Base-by-base conservation (phyloP, 2,329 filamentous ascomycete species). In the Colletotrichum echinochloae region DNA sequence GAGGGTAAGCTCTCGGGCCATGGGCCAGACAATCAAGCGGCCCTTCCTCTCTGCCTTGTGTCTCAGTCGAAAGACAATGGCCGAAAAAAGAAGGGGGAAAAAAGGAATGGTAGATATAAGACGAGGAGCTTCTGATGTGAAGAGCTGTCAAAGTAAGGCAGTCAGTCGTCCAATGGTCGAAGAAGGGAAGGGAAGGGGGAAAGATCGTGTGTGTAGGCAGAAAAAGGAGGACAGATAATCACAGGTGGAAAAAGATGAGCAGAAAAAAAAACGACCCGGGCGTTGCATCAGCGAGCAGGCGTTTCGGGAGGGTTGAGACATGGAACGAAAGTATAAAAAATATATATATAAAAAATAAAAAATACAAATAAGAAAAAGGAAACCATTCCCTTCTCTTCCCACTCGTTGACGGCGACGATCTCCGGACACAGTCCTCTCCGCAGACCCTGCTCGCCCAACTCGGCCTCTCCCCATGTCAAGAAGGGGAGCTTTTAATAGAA, bases 241-340 rank as follows among this genome's bases (percentile, higher is more conserved):
- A 49, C 11, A 33, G 12, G 39, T 48, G n/a, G 2, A 49, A 12
- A 49, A 12, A 20, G 23, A 49, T 16, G 23, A 4, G 18, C 23
- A 23, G 9, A 44, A n/a, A n/a, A 6, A 20, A 44, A 30, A 16
- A 23, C 26, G 23, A 7, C n/a, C n/a, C n/a, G n/a, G 33, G 59
- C 59, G 23, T 5, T 41, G 46, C 33, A 52, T 18, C 48, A 16
- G 11, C 18, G 60, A 52, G 35, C 46, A n/a, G 23, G 35, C 23
- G 48, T 52, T 62, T 52, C 20, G n/a, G n/a, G n/a, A n/a, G n/a
- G n/a, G n/a, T n/a, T n/a, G 48, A 62, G 48, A 62, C 59, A 48
- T 33, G 48, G 18, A 62, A 35, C 48, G 16, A 54, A 62, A 62
- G 48, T 54, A 20, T 46, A 46, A 46, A 46, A 46, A 46, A 11